These are phyloP conservation scores for Onygenales sp. DNA, from an alignment of 2,329 filamentous ascomycete genomes.

Conservation along the genomic window DNA sequence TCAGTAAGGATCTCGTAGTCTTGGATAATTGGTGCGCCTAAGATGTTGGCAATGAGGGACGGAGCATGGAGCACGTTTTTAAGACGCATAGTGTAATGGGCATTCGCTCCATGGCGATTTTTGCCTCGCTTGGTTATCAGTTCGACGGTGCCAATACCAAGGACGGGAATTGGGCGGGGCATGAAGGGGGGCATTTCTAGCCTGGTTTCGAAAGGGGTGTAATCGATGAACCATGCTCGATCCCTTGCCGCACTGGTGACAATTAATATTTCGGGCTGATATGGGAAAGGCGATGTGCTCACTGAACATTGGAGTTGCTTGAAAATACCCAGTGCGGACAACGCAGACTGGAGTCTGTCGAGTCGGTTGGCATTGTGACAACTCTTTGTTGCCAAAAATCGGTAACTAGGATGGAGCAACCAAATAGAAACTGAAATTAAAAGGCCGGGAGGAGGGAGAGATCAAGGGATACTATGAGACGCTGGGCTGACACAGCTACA, in stretches of 20 bases:
- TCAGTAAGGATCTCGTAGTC: not conserved
- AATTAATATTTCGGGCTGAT: not conserved
- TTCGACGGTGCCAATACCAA: slow-evolving; percentile 9
- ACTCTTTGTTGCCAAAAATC: no score
- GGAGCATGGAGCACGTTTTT: slow-evolving; percentile 9
- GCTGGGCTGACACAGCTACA: no score
- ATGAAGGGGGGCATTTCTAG: not conserved
- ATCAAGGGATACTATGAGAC: no score
- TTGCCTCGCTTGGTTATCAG: slow-evolving; percentile 7
- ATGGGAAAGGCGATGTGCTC: not conserved
- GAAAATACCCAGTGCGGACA: slow-evolving; percentile 10
- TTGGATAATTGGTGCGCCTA: slow-evolving; percentile 4
- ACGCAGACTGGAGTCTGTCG: not conserved
- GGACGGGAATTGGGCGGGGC: not conserved
- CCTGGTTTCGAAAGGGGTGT: slow-evolving; percentile 7
- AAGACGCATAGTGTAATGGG: slow-evolving; percentile 5
- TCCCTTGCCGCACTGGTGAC: slow-evolving; percentile 7
- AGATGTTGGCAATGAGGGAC: slow-evolving; percentile 7
- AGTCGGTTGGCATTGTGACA: no score
- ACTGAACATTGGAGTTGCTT: slow-evolving; percentile 9
- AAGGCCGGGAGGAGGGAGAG: no score
- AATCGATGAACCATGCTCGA: slow-evolving; percentile 11
- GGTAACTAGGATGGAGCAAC: no score
- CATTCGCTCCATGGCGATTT: not conserved
- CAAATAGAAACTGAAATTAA: no score